These are phyloP conservation scores for Paramecium biaurelia DNA, from an alignment of 73 alveolate species.

Conservation along the genomic window DNA sequence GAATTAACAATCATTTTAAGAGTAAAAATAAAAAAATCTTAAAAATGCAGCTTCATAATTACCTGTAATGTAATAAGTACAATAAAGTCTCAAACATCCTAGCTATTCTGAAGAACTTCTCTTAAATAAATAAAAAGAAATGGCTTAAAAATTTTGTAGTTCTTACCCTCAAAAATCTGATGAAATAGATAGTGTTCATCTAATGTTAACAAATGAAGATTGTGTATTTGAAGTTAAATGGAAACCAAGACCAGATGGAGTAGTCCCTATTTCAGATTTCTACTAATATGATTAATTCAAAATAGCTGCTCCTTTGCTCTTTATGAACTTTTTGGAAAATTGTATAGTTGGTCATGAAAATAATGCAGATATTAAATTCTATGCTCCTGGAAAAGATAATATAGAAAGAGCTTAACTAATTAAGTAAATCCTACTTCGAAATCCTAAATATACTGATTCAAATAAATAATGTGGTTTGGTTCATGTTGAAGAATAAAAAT, in stretches of 20 bases:
- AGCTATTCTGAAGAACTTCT: conserved; percentile 11
- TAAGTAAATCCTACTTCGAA: neutral
- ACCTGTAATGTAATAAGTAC: neutral
- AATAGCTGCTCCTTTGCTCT: neutral
- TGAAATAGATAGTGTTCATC: neutral
- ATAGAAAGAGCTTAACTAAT: neutral
- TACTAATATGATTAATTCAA: neutral
- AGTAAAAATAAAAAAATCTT: neutral
- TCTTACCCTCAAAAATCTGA: neutral
- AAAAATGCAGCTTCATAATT: neutral
- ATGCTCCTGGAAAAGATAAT: neutral
- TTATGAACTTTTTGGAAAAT: neutral
- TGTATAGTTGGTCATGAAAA: neutral
- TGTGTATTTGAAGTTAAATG: conserved; percentile 7
- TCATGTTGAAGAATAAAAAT: neutral
- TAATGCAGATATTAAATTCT: neutral
- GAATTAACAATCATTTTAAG: neutral
- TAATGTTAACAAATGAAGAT: neutral
- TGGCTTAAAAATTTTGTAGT: neutral
- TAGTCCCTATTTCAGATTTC: neutral
- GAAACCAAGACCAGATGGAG: neutral
- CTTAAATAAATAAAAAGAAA: neutral
- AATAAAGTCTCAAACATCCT: neutral
- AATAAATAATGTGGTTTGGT: neutral
- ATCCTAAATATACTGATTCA: neutral